These are phyloP conservation scores for Rosa chinensis DNA, from an alignment of 306 rosid species.

Conservation along the genomic window DNA sequence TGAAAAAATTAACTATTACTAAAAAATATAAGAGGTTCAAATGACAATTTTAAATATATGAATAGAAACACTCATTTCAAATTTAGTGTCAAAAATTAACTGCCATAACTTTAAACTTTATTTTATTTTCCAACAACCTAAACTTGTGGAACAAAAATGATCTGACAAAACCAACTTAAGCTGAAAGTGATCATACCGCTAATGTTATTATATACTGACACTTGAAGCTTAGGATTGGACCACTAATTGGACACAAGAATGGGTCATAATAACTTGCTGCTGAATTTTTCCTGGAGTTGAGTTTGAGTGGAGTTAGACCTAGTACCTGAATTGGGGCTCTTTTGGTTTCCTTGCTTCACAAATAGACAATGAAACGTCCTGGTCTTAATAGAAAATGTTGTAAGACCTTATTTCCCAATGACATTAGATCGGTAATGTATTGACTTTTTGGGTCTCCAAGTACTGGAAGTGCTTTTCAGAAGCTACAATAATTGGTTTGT, in stretches of 20 bases:
- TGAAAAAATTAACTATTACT: too few relatives aligned
- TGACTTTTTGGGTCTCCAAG: not conserved
- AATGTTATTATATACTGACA: not conserved
- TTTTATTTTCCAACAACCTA: not conserved
- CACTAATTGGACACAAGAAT: not conserved
- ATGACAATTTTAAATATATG: too few relatives aligned
- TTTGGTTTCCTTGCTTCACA: slow-evolving; percentile 7
- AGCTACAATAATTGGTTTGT: not conserved
- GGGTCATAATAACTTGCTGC: slow-evolving; percentile 28
- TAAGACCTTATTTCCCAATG: slow-evolving; percentile 36
- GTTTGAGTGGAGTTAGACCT: slow-evolving; percentile 30
- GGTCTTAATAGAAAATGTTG: slow-evolving; percentile 37
- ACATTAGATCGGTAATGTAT: slow-evolving; percentile 24
- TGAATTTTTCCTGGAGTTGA: slow-evolving; percentile 30
- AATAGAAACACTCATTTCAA: too few relatives aligned
- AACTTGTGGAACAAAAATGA: not conserved
- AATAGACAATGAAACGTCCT: slow-evolving; percentile 49
- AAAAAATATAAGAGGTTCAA: too few relatives aligned
- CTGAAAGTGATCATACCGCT: not conserved
- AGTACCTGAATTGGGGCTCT: slow-evolving; percentile 41
- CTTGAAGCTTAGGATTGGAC: not conserved
- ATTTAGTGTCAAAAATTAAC: not conserved
- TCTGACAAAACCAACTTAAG: not conserved
- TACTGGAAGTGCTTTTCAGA: not conserved
- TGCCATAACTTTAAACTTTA: not conserved